These are phyloP conservation scores for Phytophthora pisi DNA, from an alignment of 352 stramenopile genomes.

Conservation along the genomic window DNA sequence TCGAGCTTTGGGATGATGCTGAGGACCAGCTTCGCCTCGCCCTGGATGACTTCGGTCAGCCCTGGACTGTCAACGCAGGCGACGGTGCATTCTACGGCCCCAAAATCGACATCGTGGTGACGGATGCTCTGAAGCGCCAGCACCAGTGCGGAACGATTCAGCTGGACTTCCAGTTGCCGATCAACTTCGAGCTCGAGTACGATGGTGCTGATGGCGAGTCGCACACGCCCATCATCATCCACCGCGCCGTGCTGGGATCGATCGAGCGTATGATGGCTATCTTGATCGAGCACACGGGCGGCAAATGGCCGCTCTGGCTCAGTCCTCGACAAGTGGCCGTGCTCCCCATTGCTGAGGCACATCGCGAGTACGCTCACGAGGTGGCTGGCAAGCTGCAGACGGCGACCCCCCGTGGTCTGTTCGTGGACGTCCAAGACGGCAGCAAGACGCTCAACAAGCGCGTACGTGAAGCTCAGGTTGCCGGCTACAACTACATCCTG, in stretches of 20 bases:
- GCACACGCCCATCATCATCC: conserved; percentile 97
- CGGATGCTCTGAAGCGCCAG: conserved; percentile 95
- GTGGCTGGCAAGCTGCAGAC: conserved; percentile 53
- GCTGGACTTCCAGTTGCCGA: conserved; percentile 98
- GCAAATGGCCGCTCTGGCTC: conserved; percentile 98
- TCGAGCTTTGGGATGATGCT: conserved; percentile 94
- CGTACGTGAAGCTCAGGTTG: conserved; percentile 79
- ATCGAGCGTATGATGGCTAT: conserved; percentile 99
- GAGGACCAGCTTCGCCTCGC: conserved; percentile 75
- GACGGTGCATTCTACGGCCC: conserved; percentile 98
- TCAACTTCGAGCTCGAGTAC: conserved; percentile 96
- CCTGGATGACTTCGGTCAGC: conserved; percentile 70
- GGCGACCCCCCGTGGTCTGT: conserved; percentile 39
- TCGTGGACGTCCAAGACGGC: conserved; percentile 73
- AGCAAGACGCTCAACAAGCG: conserved; percentile 89
- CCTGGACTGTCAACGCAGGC: conserved; percentile 92
- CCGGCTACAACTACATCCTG: conserved; percentile 87
- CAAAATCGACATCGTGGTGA: conserved; percentile 98
- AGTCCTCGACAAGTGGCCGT: conserved; percentile 81
- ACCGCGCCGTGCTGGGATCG: conserved; percentile 96
- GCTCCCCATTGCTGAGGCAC: conserved; percentile 68
- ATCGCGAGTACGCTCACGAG: conserved; percentile 65
- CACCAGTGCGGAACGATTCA: conserved; percentile 98
- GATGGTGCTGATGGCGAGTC: conserved; percentile 83
- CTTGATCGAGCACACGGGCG: conserved; percentile 96